Percentiles rank a stretch among this genome's conserved stretches.
Conservation (phyloP, 352 stramenopile genomes). For the Phytophthora macrochlamydospora region DNA sequence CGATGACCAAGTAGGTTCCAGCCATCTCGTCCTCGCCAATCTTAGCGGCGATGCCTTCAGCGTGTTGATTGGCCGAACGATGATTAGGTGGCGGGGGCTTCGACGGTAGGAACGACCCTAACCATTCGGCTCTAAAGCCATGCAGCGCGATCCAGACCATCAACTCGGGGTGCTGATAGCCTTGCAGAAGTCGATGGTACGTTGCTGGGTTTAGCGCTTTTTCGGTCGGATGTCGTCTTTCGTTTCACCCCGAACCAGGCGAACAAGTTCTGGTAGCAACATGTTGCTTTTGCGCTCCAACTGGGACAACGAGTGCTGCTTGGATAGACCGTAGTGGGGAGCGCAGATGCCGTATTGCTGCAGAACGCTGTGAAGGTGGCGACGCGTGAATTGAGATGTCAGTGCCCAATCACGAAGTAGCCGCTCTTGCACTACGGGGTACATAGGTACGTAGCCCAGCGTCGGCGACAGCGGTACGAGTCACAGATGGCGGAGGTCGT, state of each 20-base stretch:
- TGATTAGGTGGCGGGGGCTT: not conserved
- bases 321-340: not conserved
- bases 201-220: not conserved
- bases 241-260: not conserved
- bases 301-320: not conserved
- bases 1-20: not conserved
- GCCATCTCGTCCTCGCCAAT: not conserved
- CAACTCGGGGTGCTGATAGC: not conserved
- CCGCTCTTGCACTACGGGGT: too few species aligned
- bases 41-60: not conserved
- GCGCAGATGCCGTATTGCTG: not conserved
- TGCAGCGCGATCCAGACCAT: not conserved
- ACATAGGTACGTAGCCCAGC: too few species aligned
- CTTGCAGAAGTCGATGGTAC: not conserved
- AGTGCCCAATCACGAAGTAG: too few species aligned
- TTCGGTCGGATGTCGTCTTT: not conserved
- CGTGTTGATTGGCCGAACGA: not conserved
- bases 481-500: too few species aligned
- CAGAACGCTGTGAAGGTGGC: too few species aligned
- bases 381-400: too few species aligned
- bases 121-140: not conserved
- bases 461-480: too few species aligned
- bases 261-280: not conserved
- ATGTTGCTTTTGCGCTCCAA: not conserved
- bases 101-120: too few species aligned